These are phyloP conservation scores for Bruguiera gymnorhiza DNA, from an alignment of 345 rosid species.

Conservation along the genomic window DNA sequence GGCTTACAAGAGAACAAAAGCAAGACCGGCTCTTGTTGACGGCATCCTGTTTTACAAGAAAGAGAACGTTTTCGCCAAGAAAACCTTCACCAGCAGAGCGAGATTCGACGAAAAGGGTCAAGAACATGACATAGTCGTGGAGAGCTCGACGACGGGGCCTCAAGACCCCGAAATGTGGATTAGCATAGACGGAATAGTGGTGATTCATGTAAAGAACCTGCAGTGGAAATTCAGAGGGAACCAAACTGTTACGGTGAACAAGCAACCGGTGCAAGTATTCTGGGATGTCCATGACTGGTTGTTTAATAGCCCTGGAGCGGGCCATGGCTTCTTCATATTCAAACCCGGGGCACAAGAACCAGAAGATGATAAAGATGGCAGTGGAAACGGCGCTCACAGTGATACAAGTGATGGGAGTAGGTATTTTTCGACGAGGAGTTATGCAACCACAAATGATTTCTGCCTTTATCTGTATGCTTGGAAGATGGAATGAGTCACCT, in stretches of 20 bases:
- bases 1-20: slow-evolving; percentile 76
- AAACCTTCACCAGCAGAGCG: slow-evolving; percentile 66
- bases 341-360: slow-evolving; percentile 59
- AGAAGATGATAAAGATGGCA: slow-evolving; percentile 54
- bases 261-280: slow-evolving; percentile 66
- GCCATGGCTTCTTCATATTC: slow-evolving; percentile 79
- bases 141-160: slow-evolving; percentile 53
- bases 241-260: slow-evolving; percentile 74
- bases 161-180: slow-evolving; percentile 94
- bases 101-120: slow-evolving; percentile 60
- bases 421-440: slow-evolving; percentile 50
- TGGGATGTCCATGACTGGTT: slow-evolving; percentile 99
- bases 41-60: slow-evolving; percentile 60
- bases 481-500: slow-evolving; percentile 63
- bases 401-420: slow-evolving; percentile 55
- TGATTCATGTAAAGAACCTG: slow-evolving; percentile 72
- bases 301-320: slow-evolving; percentile 55
- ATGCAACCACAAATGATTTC: slow-evolving; percentile 48
- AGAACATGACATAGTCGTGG: slow-evolving; percentile 81
- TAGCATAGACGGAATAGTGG: slow-evolving; percentile 73
- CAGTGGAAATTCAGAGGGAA: slow-evolving; percentile 98
- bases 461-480: slow-evolving; percentile 85
- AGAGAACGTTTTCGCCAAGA: slow-evolving; percentile 80
- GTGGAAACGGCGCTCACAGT: slow-evolving; percentile 47
- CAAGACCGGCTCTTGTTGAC: slow-evolving; percentile 71